A percentile compares a stretch with the other conserved stretches of the same genome.
These are phyloP conservation scores for Fusarium compactum DNA, from an alignment of 2,329 filamentous ascomycete genomes.

Conservation along the genomic window DNA sequence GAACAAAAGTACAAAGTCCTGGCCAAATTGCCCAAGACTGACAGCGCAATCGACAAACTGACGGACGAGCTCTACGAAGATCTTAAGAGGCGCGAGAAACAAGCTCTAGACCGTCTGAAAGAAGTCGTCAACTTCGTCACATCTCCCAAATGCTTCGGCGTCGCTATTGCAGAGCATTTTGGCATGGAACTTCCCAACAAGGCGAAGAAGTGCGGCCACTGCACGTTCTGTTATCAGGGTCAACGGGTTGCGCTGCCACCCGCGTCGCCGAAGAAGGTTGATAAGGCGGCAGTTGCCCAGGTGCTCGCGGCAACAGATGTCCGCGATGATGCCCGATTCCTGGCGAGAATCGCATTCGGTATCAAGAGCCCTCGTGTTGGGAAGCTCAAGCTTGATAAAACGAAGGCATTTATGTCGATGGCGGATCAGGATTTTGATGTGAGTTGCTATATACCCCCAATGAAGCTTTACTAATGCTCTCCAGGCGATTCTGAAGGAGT, in stretches of 20 bases:
- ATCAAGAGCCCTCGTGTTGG: constrained; percentile 69
- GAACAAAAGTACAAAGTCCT: constrained; percentile 66
- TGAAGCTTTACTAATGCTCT: constrained; percentile 2
- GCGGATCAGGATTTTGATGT: constrained; percentile 66
- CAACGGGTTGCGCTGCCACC: constrained; percentile 54
- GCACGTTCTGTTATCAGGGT: constrained; percentile 57
- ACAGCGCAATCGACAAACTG: constrained; percentile 58
- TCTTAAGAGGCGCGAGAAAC: constrained; percentile 63
- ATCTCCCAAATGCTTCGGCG: constrained; percentile 62
- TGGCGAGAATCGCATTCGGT: constrained; percentile 71
- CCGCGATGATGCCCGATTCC: constrained; percentile 68
- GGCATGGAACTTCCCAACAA: constrained; percentile 63
- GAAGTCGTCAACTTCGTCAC: constrained; percentile 67
- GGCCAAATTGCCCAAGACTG: constrained; percentile 58
- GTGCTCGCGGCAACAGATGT: constrained; percentile 60
- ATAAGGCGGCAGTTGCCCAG: constrained; percentile 55
- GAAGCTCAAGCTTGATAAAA: constrained; percentile 60
- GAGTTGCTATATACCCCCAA: background rate
- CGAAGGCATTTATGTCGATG: constrained; percentile 63
- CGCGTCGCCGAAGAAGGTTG: constrained; percentile 54
- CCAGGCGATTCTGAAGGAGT: constrained; percentile 40
- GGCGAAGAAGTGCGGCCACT: constrained; percentile 65
- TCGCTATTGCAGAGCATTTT: constrained; percentile 66
- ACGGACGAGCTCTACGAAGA: constrained; percentile 61
- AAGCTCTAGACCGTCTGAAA: constrained; percentile 63